Evolutionary conservation across 73 alveolate genomes (phyloP), one percentile per base, ranked within the genome.

Genomic region (Diophrys sp.): DNA sequence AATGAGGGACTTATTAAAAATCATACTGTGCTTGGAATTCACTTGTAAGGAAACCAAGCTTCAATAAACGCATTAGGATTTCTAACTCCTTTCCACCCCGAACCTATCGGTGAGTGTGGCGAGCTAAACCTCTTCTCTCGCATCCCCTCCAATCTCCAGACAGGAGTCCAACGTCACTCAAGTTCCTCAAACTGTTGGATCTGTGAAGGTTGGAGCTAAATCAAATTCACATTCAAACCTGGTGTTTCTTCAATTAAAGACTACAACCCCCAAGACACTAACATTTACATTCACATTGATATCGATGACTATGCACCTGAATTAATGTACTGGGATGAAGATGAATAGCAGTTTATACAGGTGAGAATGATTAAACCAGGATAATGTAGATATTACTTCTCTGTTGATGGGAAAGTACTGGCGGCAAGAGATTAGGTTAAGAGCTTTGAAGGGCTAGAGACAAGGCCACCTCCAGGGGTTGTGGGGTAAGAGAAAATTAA

Each of bases 191-290:
- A 83, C 54, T 92, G 97, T 75, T 92, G 97, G 97, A 89, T 92
- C 34, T 92, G 97, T 80, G 97, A 92, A 78, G 97, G 97, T 28
- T 92, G 97, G 97, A 75, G 91, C 25, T 93, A 92, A 77, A 75
- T 88, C 5, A 88, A 84, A 76, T 92, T 92, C 80, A 83, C 81
- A 56, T 92, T 81, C 77, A 88, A 78, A 33, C 83, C 90, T 73
- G 82, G 75, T 5, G 31, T 68, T 25, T 68, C 75, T 1, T 18
- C 26, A 5, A 25, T 23, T 1, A 68, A 68, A 31, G 30, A 18
- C 8, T 29, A 25, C 25, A 26, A 25, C 54, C 25, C 2, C 72
- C 18, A 68, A 68, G 75, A 68, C 2, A 26, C 25, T 44, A 25
- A 25, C 31, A 26, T 68, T 1, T 23, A 25, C 2, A 23, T 68